Evolutionary conservation across 768 basidiomycete genomes (phyloP).

Genomic region (Pulveroboletus sp.): DNA sequence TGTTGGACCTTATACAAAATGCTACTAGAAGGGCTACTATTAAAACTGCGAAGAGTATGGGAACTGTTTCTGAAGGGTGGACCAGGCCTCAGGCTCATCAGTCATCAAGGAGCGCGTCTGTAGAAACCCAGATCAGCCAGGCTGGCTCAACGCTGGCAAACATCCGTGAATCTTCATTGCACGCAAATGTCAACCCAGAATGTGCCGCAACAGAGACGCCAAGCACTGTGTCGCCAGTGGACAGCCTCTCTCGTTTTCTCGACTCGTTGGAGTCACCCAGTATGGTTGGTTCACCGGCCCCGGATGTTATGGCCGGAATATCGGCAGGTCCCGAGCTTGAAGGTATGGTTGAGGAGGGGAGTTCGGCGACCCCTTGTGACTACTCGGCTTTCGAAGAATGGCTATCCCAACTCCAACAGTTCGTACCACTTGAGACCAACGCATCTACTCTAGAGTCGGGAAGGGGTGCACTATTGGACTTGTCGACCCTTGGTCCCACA

Average conservation of each 20-base stretch:
- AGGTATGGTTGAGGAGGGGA: constrained; percentile 7
- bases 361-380: constrained; percentile 27
- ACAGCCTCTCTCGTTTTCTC: constrained; percentile 37
- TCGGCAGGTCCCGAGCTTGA: constrained; percentile 10
- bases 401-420: constrained; percentile 49
- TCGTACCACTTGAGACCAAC: constrained; percentile 30
- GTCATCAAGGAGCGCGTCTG: constrained; percentile 29
- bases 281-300: not conserved
- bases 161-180: not conserved
- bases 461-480: not conserved
- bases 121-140: constrained; percentile 10
- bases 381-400: constrained; percentile 46
- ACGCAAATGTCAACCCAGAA: not conserved
- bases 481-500: not conserved
- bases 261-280: constrained; percentile 35
- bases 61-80: constrained; percentile 9
- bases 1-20: constrained; percentile 56
- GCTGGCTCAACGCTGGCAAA: not conserved
- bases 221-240: not conserved
- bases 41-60: constrained; percentile 31
- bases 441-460: constrained; percentile 11
- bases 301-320: constrained; percentile 7
- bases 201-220: not conserved
- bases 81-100: constrained; percentile 34
- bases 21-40: constrained; percentile 63